Conservation (phyloP, 2,329 filamentous ascomycete genomes). For the Paraphoma chrysanthemicola region DNA sequence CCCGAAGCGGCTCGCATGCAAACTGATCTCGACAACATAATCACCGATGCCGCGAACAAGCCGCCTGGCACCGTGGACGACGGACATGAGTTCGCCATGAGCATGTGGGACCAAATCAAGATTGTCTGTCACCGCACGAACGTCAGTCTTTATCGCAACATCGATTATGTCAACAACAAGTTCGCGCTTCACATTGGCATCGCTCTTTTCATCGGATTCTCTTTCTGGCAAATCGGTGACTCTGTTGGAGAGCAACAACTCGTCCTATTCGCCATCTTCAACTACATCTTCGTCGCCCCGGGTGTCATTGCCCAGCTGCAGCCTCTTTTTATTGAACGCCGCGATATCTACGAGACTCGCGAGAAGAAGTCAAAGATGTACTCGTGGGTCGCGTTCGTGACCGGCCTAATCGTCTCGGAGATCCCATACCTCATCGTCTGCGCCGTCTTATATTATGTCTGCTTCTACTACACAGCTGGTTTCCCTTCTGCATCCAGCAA, state of each 20-base stretch:
- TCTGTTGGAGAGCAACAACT: constrained; percentile 49
- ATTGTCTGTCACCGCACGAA: constrained; percentile 32
- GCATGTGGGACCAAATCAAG: constrained; percentile 31
- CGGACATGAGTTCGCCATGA: constrained; percentile 43
- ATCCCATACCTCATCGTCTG: constrained; percentile 70
- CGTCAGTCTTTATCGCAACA: constrained; percentile 29
- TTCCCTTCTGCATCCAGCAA: constrained; percentile 52
- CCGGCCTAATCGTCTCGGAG: constrained; percentile 73
- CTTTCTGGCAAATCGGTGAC: constrained; percentile 35
- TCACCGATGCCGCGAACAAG: constrained; percentile 47
- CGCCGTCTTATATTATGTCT: constrained; percentile 66
- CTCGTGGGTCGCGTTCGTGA: constrained; percentile 74
- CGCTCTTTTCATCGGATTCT: constrained; percentile 36
- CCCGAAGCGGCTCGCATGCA: constrained; percentile 24
- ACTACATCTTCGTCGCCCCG: constrained; percentile 53
- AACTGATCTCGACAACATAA: constrained; percentile 46
- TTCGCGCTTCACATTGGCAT: constrained; percentile 29
- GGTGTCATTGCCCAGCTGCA: constrained; percentile 51
- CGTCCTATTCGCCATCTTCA: constrained; percentile 57
- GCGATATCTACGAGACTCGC: constrained; percentile 63
- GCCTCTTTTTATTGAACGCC: constrained; percentile 53
- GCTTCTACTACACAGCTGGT: constrained; percentile 67
- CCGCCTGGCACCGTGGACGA: constrained; percentile 48
- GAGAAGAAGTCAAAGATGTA: constrained; percentile 73
- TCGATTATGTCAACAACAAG: neutral